Base-by-base conservation (phyloP, 1,139 yeast species). In the Zygotorulaspora mrakii region DNA sequence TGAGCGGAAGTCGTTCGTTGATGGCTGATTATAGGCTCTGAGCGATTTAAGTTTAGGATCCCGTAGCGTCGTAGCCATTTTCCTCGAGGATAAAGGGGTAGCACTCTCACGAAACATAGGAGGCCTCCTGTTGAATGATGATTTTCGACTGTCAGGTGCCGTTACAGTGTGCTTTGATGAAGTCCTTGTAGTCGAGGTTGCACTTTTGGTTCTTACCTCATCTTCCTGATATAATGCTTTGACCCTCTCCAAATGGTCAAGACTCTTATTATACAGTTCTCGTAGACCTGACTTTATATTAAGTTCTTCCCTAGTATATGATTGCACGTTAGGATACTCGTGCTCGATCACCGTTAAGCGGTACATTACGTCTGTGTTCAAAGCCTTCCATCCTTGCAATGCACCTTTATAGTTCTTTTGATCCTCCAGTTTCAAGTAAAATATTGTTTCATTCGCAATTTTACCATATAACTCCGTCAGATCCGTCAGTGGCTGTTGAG, bases 351-450 rank as follows among this genome's bases (percentile, higher is more conserved):
- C 52, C 26, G 79, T 83, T 31, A 80, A 62, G 51, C 76, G 76
- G 56, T 67, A 76, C 38, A 77, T 66, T 8, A 79, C 68, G 37
- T 75, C 71, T 1, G 84, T 77, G 49, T 79, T 85, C 13, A 82
- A 62, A 6, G 79, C 69, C 52, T 78, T 80, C 89, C 89, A 82
- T 2, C 88, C 88, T 49, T 73, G 75, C 20, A 79, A 62, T 1
- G 89, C 84, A 14, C 71, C 76, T 40, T 70, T 75, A 36, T 69
- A 62, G 14, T 72, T 68, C 27, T 71, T 68, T 14, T 68, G 65
- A 46, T 81, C 82, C 53, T 82, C 89, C 17, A 76, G 55, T 4
- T 76, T 69, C 37, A 79, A 57, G 57, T 79, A 76, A 48, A 71
- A 68, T 39, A 81, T 68, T 9, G 85, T 71, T 42, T 68, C 67